Evolutionary conservation across 768 basidiomycete genomes (phyloP).

Genomic region (Tricholoma matsutake): DNA sequence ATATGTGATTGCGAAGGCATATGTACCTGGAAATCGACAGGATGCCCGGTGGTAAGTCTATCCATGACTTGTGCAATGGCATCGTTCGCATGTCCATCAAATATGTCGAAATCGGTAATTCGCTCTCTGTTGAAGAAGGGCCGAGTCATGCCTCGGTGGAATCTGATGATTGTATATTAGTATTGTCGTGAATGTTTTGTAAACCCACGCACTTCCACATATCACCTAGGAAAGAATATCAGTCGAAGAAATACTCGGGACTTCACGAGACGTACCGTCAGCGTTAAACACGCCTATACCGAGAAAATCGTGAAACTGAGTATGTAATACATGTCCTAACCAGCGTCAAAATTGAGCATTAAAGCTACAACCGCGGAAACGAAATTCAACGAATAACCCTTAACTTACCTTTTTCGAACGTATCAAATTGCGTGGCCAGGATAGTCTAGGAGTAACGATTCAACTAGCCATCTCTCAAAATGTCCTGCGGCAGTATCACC

Average conservation of each 20-base stretch:
- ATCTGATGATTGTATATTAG: slow-evolving; percentile 29
- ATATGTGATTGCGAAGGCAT: neutral
- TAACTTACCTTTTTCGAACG: neutral
- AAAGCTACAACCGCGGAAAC: too few relatives aligned
- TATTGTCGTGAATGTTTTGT: neutral
- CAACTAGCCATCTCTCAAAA: neutral
- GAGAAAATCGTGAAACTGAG: neutral
- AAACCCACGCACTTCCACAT: slow-evolving; percentile 57
- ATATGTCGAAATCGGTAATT: slow-evolving; percentile 61
- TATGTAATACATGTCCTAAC: neutral
- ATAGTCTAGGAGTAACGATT: neutral
- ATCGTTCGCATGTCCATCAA: slow-evolving; percentile 51
- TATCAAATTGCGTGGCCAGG: neutral
- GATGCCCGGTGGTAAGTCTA: slow-evolving; percentile 42
- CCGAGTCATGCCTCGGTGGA: slow-evolving; percentile 65
- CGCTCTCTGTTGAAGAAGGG: slow-evolving; percentile 67
- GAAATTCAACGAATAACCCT: too few relatives aligned
- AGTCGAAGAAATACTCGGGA: neutral
- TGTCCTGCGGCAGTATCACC: neutral
- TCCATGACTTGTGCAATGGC: slow-evolving; percentile 41
- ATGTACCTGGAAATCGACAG: slow-evolving; percentile 58
- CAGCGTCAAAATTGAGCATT: neutral
- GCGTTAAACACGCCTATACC: neutral
- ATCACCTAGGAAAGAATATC: slow-evolving; percentile 23
- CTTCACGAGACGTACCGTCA: neutral